Percentiles rank a stretch among this genome's conserved stretches.
Evolutionary conservation across 2,329 filamentous ascomycete genomes (phyloP).

Genomic region (Fusarium sp.): DNA sequence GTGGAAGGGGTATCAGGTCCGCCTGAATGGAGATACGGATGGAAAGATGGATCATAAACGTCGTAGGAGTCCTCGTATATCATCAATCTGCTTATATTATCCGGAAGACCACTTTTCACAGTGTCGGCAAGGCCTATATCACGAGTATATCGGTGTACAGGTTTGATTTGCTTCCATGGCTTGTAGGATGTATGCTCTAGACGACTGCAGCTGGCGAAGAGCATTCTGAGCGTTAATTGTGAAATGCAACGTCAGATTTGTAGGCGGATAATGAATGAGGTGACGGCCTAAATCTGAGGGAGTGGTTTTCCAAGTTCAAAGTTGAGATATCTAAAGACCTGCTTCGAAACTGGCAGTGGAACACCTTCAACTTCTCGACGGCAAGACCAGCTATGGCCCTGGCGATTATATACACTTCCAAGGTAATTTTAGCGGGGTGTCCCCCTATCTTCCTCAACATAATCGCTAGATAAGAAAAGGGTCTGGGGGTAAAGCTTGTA

Average conservation of each 20-base stretch:
- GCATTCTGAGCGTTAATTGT: slow-evolving; percentile 3
- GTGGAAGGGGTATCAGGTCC: slow-evolving; percentile 13
- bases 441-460: slow-evolving; percentile 26
- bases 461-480: slow-evolving; percentile 37
- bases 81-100: slow-evolving; percentile 39
- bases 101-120: slow-evolving; percentile 30
- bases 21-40: slow-evolving; percentile 1
- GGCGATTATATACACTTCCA: slow-evolving; percentile 35
- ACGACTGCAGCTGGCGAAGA: slow-evolving; percentile 41
- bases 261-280: slow-evolving; percentile 47
- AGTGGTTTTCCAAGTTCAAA: not conserved
- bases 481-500: slow-evolving; percentile 48
- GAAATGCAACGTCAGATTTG: slow-evolving; percentile 46
- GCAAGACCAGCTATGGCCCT: slow-evolving; percentile 45
- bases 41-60: slow-evolving; percentile 20
- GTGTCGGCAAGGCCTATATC: slow-evolving; percentile 5
- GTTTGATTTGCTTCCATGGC: slow-evolving; percentile 46
- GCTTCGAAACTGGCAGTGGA: slow-evolving; percentile 33
- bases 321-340: slow-evolving; percentile 39
- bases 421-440: not conserved
- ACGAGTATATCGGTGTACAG: slow-evolving; percentile 2
- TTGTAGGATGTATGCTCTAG: slow-evolving; percentile 47
- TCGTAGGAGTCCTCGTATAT: slow-evolving; percentile 45
- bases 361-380: slow-evolving; percentile 42
- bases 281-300: slow-evolving; percentile 44